Evolutionary conservation across 257 asterid species (phyloP).

Genomic region (Solanum medicagineum): DNA sequence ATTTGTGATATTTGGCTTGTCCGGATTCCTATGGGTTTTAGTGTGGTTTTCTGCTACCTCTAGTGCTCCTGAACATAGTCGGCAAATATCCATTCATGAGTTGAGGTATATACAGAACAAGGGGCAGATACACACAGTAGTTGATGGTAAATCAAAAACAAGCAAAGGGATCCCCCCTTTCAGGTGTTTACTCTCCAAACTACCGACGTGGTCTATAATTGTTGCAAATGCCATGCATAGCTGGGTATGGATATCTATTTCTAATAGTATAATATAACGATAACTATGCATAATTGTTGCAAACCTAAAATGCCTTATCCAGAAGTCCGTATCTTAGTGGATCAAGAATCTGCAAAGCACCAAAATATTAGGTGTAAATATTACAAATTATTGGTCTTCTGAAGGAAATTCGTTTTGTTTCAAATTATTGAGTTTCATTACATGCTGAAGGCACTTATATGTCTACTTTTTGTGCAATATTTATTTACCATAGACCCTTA

Average conservation of each 20-base stretch:
- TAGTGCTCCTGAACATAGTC: slow-evolving; percentile 62
- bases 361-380: neutral
- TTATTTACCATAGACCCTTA: neutral
- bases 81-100: slow-evolving; percentile 68
- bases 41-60: slow-evolving; percentile 93
- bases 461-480: neutral
- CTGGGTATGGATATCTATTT: slow-evolving; percentile 49
- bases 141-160: slow-evolving; percentile 23
- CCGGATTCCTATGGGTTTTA: slow-evolving; percentile 86
- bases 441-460: neutral
- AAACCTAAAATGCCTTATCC: neutral
- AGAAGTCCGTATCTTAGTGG: neutral
- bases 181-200: slow-evolving; percentile 72
- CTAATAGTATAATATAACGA: neutral
- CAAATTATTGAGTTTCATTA: neutral
- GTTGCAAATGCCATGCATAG: slow-evolving; percentile 97
- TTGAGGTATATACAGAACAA: slow-evolving; percentile 62
- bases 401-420: neutral
- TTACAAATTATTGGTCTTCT: neutral
- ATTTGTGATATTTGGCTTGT: slow-evolving; percentile 83
- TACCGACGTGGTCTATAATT: slow-evolving; percentile 89
- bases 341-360: neutral
- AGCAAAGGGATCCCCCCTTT: slow-evolving; percentile 71
- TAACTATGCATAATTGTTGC: neutral
- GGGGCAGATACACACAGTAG: slow-evolving; percentile 20